phyloP scores from a whole-genome alignment of 495 filamentous ascomycete species.

The Aspergillus wentii region DNA sequence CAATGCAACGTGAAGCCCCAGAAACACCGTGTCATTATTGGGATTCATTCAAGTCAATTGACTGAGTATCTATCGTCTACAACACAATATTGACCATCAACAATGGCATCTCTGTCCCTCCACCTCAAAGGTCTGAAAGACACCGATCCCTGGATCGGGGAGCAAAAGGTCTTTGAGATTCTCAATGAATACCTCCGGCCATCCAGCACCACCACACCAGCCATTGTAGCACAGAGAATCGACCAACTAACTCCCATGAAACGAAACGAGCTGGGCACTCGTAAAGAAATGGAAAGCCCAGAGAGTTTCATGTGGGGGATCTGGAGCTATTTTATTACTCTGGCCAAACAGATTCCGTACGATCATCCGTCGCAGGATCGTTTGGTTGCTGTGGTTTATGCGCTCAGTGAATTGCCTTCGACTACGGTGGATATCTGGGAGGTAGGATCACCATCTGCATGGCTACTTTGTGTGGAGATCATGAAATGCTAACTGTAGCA shows the following conservation, averaged over 20 bases:
- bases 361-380: slow-evolving; percentile 2
- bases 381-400: slow-evolving; percentile 1
- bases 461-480: too few species aligned
- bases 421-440: slow-evolving; percentile 2
- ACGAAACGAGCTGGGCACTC: background rate
- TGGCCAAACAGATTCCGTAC: slow-evolving; percentile 3
- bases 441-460: background rate
- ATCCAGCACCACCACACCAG: background rate
- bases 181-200: slow-evolving; percentile 3
- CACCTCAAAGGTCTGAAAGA: background rate
- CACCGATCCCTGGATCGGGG: background rate
- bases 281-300: background rate
- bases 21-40: too few species aligned
- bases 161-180: background rate
- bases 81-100: too few species aligned
- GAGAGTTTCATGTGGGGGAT: slow-evolving; percentile 1
- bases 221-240: background rate
- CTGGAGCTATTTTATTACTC: background rate
- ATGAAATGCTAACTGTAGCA: too few species aligned
- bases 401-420: background rate
- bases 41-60: too few species aligned
- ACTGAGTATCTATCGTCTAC: too few species aligned
- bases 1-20: too few species aligned
- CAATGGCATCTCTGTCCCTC: background rate
- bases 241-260: background rate